A percentile compares a stretch with the other conserved stretches of the same genome.
These are phyloP conservation scores for Paracorniculantispora psalliotae DNA, from an alignment of 2,329 filamentous ascomycete genomes.

Conservation along the genomic window DNA sequence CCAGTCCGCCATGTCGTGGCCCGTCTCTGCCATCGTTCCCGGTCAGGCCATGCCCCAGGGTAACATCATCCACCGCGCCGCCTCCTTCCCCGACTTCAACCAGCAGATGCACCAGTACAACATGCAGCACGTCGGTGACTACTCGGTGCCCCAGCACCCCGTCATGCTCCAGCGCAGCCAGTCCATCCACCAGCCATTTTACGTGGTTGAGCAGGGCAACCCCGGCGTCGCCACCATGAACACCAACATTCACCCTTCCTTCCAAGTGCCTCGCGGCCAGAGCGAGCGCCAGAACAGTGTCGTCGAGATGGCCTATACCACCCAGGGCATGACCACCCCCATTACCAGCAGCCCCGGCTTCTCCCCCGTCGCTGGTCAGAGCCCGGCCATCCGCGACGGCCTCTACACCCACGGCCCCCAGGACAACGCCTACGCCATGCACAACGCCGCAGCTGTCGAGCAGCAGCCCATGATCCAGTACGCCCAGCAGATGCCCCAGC, in stretches of 20 bases:
- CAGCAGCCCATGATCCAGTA: constrained; percentile 40
- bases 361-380: constrained; percentile 50
- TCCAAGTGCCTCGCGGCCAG: constrained; percentile 48
- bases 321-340: constrained; percentile 42
- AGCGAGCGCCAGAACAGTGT: constrained; percentile 35
- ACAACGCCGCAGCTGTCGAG: constrained; percentile 44
- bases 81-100: constrained; percentile 52
- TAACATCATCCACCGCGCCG: constrained; percentile 44
- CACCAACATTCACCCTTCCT: constrained; percentile 45
- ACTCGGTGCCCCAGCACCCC: constrained; percentile 31
- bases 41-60: constrained; percentile 33
- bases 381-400: constrained; percentile 47
- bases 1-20: constrained; percentile 48
- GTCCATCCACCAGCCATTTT: constrained; percentile 45
- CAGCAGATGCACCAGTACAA: constrained; percentile 42
- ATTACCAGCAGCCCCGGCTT: constrained; percentile 57
- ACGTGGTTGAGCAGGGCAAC: constrained; percentile 57
- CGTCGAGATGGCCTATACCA: constrained; percentile 48
- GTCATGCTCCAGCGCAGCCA: constrained; percentile 43
- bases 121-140: constrained; percentile 37
- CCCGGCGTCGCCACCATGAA: constrained; percentile 59
- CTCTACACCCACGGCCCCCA: constrained; percentile 54
- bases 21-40: constrained; percentile 37
- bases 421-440: constrained; percentile 43
- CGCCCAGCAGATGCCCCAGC: constrained; percentile 37